Conservation (phyloP, 2,329 filamentous ascomycete genomes). For the Ceratocystis papillata region DNA sequence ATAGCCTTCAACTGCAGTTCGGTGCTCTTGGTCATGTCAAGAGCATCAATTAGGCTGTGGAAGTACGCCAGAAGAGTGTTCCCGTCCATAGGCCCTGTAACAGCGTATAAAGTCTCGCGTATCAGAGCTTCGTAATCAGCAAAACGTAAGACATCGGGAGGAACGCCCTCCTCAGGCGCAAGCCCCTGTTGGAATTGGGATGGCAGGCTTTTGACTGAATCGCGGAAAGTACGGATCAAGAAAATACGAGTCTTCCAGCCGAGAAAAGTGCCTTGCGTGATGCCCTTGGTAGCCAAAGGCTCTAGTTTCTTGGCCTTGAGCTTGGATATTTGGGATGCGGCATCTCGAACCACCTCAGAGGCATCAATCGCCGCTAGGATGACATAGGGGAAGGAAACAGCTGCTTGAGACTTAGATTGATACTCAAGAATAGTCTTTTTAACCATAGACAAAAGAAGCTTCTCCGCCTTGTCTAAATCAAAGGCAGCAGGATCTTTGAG, state of each 20-base stretch:
- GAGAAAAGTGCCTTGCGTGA: slow-evolving; percentile 32
- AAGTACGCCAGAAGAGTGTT: slow-evolving; percentile 34
- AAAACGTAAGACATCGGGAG: slow-evolving; percentile 15
- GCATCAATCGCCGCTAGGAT: slow-evolving; percentile 25
- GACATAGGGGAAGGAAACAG: slow-evolving; percentile 19
- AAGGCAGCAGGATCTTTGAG: slow-evolving; percentile 24
- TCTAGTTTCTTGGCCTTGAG: slow-evolving; percentile 32
- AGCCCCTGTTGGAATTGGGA: slow-evolving; percentile 2
- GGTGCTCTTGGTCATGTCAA: slow-evolving; percentile 29
- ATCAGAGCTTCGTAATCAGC: slow-evolving; percentile 30
- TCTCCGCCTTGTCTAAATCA: slow-evolving; percentile 26
- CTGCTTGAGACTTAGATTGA: slow-evolving; percentile 16
- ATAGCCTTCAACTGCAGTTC: slow-evolving; percentile 38
- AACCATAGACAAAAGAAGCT: slow-evolving; percentile 20
- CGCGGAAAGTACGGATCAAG: slow-evolving; percentile 29
- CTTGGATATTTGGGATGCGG: slow-evolving; percentile 20
- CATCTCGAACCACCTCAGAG: slow-evolving; percentile 17
- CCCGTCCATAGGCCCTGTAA: slow-evolving; percentile 31
- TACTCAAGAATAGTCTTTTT: slow-evolving; percentile 23
- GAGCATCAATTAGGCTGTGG: slow-evolving; percentile 31
- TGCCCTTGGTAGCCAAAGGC: slow-evolving; percentile 31
- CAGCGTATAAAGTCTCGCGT: slow-evolving; percentile 29
- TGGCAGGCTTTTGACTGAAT: slow-evolving; percentile 14
- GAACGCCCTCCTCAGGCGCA: not conserved
- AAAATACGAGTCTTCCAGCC: slow-evolving; percentile 41